Evolutionary conservation across 208 protist species (phyloP).

Genomic region (Leishmania major): DNA sequence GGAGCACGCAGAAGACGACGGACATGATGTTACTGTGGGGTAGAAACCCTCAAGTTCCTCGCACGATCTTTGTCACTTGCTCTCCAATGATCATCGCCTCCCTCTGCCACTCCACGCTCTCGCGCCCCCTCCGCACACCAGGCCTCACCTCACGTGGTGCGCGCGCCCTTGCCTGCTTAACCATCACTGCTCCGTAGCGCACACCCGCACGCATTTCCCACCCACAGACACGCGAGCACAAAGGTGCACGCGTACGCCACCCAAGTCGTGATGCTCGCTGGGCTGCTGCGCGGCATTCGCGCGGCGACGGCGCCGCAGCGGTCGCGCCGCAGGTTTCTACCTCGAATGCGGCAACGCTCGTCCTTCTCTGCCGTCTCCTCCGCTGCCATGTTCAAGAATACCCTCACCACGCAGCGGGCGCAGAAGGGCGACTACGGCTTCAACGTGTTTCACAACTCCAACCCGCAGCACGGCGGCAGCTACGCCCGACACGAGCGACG

Average conservation of each 20-base stretch:
- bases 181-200: not conserved
- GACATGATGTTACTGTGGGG: no score
- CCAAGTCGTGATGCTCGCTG: not conserved
- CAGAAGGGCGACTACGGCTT: slow-evolving; percentile 79
- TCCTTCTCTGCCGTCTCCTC: not conserved
- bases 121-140: no score
- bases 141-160: not conserved
- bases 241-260: not conserved
- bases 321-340: not conserved
- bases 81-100: not conserved
- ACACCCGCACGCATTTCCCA: not conserved
- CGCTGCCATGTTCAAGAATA: not conserved
- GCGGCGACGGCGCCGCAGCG: not conserved
- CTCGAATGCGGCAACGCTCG: not conserved
- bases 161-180: not conserved
- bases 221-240: not conserved
- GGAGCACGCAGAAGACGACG: no score
- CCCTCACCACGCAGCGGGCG: slow-evolving; percentile 8
- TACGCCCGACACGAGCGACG: slow-evolving; percentile 83
- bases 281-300: not conserved
- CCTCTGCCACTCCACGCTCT: not conserved
- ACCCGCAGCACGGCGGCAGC: slow-evolving; percentile 84
- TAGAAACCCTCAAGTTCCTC: no score
- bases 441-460: slow-evolving; percentile 87
- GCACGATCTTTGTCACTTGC: not conserved